Base-by-base conservation (phyloP, 768 basidiomycete species). In the Trametes coccinea region DNA sequence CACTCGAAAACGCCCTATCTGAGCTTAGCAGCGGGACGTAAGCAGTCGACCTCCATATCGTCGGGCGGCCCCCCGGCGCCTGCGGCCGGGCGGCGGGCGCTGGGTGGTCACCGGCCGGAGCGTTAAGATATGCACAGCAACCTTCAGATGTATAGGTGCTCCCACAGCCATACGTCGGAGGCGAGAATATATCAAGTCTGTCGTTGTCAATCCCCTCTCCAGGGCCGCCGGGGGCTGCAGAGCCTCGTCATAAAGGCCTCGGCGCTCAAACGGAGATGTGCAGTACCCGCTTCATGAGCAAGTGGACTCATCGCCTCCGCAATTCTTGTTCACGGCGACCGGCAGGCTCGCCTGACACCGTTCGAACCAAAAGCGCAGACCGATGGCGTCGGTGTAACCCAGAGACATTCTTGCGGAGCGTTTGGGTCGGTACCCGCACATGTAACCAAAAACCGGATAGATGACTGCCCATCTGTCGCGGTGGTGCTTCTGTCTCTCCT, bases 141-240 rank as follows among this genome's bases (percentile, higher is more conserved):
- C 37, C 30, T 47, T 59, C 57, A 59, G 41, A 45, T 40, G 54
- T 31, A 51, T 37, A 17, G 41, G 29, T 13, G 22, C 8, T 59
- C 57, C 48, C 57, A 59, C 57, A 59, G 57, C 57, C 57, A 14
- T 52, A 17, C 57, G 57, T 52, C 57, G 41, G 50, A 51, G 37
- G 4, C 30, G 57, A 13, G 41, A 50, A 59, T 59, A 49, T 59
- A 59, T 59, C 57, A 59, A 43, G 49, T 51, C 57, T 51, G 49
- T 44, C 41, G 11, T 27, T 51, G 49, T 45, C 57, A 44, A 43
- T 49, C 57, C 43, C 22, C 22, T 29, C 22, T 57, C 8, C 48
- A 58, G 40, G 37, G 34, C 48, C 17, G 49, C 27, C 40, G 40
- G 29, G 48, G 45, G 49, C 46, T 48, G 56, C 56, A 48, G 46